Evolutionary conservation across 352 stramenopile genomes (phyloP).

Genomic region (Phytophthora rubi): DNA sequence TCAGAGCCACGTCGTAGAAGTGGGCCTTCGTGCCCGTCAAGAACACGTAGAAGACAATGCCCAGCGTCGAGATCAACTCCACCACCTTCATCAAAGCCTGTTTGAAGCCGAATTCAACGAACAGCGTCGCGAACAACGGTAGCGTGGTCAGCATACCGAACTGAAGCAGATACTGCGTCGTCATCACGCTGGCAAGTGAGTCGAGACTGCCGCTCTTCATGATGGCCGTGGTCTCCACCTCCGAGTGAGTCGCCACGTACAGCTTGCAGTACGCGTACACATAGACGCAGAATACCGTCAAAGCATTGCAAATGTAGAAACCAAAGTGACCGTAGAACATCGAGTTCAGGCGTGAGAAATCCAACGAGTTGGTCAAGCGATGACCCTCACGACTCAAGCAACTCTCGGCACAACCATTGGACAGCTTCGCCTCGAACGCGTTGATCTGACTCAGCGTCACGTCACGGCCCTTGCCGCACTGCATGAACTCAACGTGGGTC

Average conservation of each 20-base stretch:
- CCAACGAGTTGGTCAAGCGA: constrained; percentile 74
- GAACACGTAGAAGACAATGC: constrained; percentile 90
- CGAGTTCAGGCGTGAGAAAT: constrained; percentile 89
- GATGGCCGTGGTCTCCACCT: constrained; percentile 64
- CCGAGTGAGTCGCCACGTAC: constrained; percentile 78
- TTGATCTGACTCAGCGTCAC: constrained; percentile 91
- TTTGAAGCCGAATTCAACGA: constrained; percentile 84
- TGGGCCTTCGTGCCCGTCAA: constrained; percentile 87
- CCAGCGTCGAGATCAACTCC: constrained; percentile 78
- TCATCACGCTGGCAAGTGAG: constrained; percentile 81
- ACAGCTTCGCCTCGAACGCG: constrained; percentile 89
- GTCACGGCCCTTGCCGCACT: constrained; percentile 89
- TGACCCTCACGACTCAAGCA: constrained; percentile 85
- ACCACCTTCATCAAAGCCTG: constrained; percentile 77
- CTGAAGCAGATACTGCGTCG: constrained; percentile 88
- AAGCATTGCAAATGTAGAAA: constrained; percentile 90
- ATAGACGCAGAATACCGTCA: constrained; percentile 89
- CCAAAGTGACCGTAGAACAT: constrained; percentile 91
- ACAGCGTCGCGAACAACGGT: constrained; percentile 75
- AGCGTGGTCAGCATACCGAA: constrained; percentile 88
- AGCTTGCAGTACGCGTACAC: constrained; percentile 88
- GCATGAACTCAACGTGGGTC: constrained; percentile 89
- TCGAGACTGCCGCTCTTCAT: constrained; percentile 66
- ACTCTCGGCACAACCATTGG: constrained; percentile 83
- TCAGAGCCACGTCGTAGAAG: constrained; percentile 86